phyloP scores from a whole-genome alignment of 352 stramenopile species.

The Phytophthora fragariae region DNA sequence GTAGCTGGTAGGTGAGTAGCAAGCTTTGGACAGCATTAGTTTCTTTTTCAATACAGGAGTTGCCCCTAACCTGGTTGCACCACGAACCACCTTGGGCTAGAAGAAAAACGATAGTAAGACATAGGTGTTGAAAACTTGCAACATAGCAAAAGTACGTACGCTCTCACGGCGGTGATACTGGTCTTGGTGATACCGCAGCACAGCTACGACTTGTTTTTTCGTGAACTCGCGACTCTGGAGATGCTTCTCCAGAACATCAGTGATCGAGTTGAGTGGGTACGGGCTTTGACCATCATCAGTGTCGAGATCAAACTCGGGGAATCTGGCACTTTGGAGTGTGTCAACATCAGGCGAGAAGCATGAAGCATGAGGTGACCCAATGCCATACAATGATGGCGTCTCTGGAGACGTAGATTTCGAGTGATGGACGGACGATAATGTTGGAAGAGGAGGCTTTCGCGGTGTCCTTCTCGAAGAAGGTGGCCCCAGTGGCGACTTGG shows the following conservation, averaged over 20 bases:
- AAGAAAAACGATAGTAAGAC: background rate
- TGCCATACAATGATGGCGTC: conserved; percentile 16
- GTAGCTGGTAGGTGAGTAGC: conserved; percentile 48
- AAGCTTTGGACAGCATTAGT: conserved; percentile 25
- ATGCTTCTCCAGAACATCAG: conserved; percentile 54
- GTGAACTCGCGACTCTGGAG: conserved; percentile 59
- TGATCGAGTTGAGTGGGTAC: conserved; percentile 48
- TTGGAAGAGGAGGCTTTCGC: conserved; percentile 50
- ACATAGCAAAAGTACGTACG: conserved; percentile 7
- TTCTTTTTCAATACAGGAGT: conserved; percentile 5
- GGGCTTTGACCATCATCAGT: conserved; percentile 13
- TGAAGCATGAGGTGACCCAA: conserved; percentile 26
- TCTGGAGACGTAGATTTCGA: conserved; percentile 25
- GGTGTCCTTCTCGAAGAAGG: conserved; percentile 25
- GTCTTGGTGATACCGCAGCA: conserved; percentile 45
- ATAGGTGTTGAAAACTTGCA: background rate
- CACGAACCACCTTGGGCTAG: conserved; percentile 25
- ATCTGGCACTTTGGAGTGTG: conserved; percentile 28
- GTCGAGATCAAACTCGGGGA: conserved; percentile 29
- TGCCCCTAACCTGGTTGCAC: conserved; percentile 5
- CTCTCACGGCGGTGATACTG: conserved; percentile 41
- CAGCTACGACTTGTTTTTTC: conserved; percentile 54
- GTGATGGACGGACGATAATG: conserved; percentile 22
- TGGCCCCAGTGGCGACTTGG: conserved; percentile 15
- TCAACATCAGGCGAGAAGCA: conserved; percentile 32